A percentile compares a stretch with the other conserved stretches of the same genome.
phyloP scores from a whole-genome alignment of 2,329 filamentous ascomycete genomes.

The Fusarium scirpi region DNA sequence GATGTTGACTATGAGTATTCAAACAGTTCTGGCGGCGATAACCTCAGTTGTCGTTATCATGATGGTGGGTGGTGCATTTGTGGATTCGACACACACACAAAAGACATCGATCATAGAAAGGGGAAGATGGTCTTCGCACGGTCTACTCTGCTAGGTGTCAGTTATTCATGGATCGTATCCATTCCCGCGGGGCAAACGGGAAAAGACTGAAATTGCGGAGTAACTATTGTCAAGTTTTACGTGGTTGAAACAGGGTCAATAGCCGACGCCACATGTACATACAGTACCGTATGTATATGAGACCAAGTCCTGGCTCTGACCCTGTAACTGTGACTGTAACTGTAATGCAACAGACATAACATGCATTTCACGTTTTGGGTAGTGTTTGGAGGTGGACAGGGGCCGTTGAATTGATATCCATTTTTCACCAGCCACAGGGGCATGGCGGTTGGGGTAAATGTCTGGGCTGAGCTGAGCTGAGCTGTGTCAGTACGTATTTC shows the following conservation, averaged over 20 bases:
- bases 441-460: background rate
- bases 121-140: conserved; percentile 39
- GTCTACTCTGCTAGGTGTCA: conserved; percentile 24
- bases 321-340: background rate
- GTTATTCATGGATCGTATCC: conserved; percentile 6
- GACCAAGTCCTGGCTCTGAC: background rate
- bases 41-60: background rate
- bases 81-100: conserved; percentile 13
- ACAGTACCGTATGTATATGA: background rate
- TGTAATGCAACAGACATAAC: background rate
- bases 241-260: conserved; percentile 42
- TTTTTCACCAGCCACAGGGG: background rate
- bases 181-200: conserved; percentile 27
- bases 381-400: conserved; percentile 10
- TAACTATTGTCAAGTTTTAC: conserved; percentile 43
- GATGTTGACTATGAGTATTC: background rate
- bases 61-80: conserved; percentile 15
- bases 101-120: conserved; percentile 11
- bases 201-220: conserved; percentile 45
- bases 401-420: background rate
- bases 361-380: conserved; percentile 24
- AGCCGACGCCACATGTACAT: conserved; percentile 44
- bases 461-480: background rate
- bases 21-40: background rate
- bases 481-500: background rate